Conservation (phyloP, 2,329 filamentous ascomycete species). For the Dactylellina haptotyla region DNA sequence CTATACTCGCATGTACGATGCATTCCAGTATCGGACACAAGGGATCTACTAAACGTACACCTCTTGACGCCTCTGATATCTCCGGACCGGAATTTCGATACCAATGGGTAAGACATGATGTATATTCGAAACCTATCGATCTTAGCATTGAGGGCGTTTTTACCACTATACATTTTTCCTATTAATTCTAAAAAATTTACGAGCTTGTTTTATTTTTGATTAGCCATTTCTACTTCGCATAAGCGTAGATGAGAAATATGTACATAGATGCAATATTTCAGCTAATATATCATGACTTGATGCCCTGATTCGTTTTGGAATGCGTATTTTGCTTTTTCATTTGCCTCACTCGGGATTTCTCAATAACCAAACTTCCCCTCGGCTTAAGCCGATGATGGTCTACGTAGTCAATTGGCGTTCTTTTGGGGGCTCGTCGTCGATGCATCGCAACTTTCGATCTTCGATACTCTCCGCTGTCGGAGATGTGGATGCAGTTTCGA, state of each 20-base stretch:
- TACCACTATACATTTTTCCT: constrained; percentile 6
- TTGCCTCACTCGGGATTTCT: neutral
- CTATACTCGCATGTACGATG: constrained; percentile 70
- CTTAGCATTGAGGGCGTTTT: constrained; percentile 49
- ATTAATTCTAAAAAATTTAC: neutral
- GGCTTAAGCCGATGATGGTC: neutral
- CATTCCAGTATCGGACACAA: constrained; percentile 87
- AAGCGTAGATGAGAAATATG: neutral
- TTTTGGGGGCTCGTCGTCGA: neutral
- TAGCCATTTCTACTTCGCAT: neutral
- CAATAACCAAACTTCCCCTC: neutral
- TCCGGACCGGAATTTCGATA: too few species aligned
- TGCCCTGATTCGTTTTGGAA: neutral
- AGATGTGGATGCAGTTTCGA: too few species aligned
- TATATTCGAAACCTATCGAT: constrained; percentile 39
- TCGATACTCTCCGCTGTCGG: neutral
- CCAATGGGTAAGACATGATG: constrained; percentile 25
- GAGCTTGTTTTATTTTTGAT: neutral
- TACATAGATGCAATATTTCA: neutral
- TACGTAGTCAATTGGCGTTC: neutral
- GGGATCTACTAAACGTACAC: constrained; percentile 75
- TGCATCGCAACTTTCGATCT: neutral
- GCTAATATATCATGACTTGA: neutral
- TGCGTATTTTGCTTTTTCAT: too few species aligned
- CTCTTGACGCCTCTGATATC: constrained; percentile 5